A percentile compares a stretch with the other conserved stretches of the same genome.
Conservation (phyloP, 2,329 filamentous ascomycete genomes). For the Aspergillus sp. region DNA sequence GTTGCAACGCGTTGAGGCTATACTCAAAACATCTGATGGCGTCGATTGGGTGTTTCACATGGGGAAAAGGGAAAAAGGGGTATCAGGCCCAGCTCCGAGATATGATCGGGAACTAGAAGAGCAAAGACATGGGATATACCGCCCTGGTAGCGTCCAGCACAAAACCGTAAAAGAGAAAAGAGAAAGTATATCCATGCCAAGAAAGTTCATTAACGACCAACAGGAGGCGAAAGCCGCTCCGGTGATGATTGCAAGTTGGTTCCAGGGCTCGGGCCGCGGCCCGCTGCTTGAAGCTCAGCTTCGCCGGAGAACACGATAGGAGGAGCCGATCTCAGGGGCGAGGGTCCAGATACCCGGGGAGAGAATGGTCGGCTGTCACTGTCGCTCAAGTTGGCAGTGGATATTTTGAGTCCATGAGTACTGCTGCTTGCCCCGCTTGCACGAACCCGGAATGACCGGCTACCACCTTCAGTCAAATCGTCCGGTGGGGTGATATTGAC, state of each 20-base stretch:
- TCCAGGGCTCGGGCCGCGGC: constrained; percentile 27
- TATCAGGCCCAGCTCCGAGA: neutral
- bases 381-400: constrained; percentile 31
- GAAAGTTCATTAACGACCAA: constrained; percentile 8
- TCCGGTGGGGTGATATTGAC: constrained; percentile 25
- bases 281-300: constrained; percentile 20
- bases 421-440: constrained; percentile 30
- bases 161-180: neutral
- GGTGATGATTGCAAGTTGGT: constrained; percentile 22
- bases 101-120: neutral
- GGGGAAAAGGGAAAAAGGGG: neutral
- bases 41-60: neutral
- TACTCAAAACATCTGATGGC: neutral
- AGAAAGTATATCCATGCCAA: neutral
- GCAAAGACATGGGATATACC: constrained; percentile 6
- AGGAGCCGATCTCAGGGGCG: constrained; percentile 32
- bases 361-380: constrained; percentile 20
- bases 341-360: constrained; percentile 17
- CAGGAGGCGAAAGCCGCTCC: constrained; percentile 9
- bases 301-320: constrained; percentile 30
- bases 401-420: constrained; percentile 27
- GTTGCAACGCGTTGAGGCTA: neutral
- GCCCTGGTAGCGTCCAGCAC: constrained; percentile 11
- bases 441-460: constrained; percentile 33
- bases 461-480: constrained; percentile 18